phyloP scores from a whole-genome alignment of 1,284 basidiomycete species.

The Polyporus tsugae region DNA sequence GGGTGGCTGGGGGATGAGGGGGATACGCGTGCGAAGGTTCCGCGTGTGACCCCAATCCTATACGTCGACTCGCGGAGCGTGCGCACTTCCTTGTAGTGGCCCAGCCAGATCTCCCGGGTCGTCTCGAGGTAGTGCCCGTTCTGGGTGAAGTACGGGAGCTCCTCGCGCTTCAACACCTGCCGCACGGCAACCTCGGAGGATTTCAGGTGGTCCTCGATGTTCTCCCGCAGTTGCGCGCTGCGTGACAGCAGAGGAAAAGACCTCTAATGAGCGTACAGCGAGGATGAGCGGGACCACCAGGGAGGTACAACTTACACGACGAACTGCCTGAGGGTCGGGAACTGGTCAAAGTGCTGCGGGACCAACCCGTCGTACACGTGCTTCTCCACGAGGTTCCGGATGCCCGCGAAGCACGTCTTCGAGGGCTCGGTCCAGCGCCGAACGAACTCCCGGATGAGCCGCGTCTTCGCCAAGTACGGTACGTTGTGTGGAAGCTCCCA shows the following conservation, averaged over 20 bases:
- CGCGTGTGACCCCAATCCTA: neutral
- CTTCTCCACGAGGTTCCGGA: slow-evolving; percentile 38
- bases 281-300: too few relatives aligned
- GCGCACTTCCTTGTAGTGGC: slow-evolving; percentile 26
- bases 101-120: slow-evolving; percentile 33
- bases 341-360: slow-evolving; percentile 45
- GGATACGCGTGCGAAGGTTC: too few relatives aligned
- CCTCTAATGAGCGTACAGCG: neutral
- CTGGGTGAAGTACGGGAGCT: slow-evolving; percentile 42
- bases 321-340: slow-evolving; percentile 39
- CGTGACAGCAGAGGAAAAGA: too few relatives aligned
- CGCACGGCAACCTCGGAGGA: slow-evolving; percentile 25
- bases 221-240: slow-evolving; percentile 19
- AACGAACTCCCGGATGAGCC: slow-evolving; percentile 51
- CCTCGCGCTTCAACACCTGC: slow-evolving; percentile 41
- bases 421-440: slow-evolving; percentile 51
- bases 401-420: slow-evolving; percentile 47
- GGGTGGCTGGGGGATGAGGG: neutral
- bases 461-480: slow-evolving; percentile 57
- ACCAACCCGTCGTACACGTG: slow-evolving; percentile 32
- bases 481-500: slow-evolving; percentile 63
- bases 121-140: slow-evolving; percentile 41
- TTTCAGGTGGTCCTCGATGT: slow-evolving; percentile 15
- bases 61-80: neutral
- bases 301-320: too few relatives aligned